Conservation (phyloP, 2,329 filamentous ascomycete species). For the Cordyceps pruinosa region DNA sequence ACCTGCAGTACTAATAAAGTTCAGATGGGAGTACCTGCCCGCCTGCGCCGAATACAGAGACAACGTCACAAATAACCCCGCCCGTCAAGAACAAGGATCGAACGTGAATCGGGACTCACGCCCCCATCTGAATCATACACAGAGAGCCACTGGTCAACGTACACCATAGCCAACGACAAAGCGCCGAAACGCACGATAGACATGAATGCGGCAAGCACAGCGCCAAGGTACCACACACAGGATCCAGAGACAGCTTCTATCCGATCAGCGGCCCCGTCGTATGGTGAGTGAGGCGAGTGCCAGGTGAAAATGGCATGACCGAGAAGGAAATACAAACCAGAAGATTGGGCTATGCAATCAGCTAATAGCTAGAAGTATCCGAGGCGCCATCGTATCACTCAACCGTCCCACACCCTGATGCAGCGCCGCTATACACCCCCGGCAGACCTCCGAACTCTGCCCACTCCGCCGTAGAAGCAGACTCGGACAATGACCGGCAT, state of each 20-base stretch:
- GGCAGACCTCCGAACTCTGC: slow-evolving; percentile 11
- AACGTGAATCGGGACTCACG: not conserved
- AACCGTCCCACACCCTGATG: slow-evolving; percentile 39
- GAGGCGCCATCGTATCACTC: slow-evolving; percentile 60
- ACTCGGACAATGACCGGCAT: slow-evolving; percentile 20
- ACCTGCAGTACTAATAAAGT: not conserved
- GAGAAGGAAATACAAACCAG: not conserved
- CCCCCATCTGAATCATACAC: not conserved
- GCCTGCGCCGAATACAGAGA: not conserved
- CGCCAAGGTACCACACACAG: slow-evolving; percentile 35
- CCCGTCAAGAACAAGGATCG: not conserved
- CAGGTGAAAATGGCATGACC: not conserved
- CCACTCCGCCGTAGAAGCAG: slow-evolving; percentile 15
- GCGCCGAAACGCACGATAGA: not conserved
- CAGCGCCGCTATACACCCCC: slow-evolving; percentile 47
- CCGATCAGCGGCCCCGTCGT: slow-evolving; percentile 61
- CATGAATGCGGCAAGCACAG: slow-evolving; percentile 15
- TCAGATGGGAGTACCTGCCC: slow-evolving; percentile 18
- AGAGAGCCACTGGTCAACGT: not conserved
- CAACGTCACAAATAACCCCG: not conserved
- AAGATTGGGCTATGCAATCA: not conserved
- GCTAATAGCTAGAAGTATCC: slow-evolving; percentile 39
- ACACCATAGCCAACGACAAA: not conserved
- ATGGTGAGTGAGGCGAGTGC: slow-evolving; percentile 40
- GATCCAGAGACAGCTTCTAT: slow-evolving; percentile 64